Evolutionary conservation across 106 monocot species (phyloP), one percentile per base, ranked within the genome.

Genomic region (Vanilla planifolia): DNA sequence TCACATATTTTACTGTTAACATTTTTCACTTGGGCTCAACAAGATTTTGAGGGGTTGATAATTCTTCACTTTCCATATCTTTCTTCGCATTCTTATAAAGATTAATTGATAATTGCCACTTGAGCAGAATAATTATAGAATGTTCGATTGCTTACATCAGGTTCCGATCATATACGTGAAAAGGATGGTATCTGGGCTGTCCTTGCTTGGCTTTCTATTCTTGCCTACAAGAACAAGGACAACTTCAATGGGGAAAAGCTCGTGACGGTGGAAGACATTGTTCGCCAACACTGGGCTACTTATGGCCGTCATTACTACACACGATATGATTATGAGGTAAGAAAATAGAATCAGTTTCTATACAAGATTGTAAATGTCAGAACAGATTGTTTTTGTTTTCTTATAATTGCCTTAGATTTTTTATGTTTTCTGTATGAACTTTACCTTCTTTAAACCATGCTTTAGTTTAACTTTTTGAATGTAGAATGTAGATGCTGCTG

Each of bases 181-280:
- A 96, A 96, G 69, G 96, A 96, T 81, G 96, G 96, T n/a, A 90
- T 96, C 27, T 96, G 96, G 96, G 96, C 96, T 28, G 96, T 96
- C 50, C 67, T 96, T 43, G 95, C 95, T 61, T 51, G 51, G 51
- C 27, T 51, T 11, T 51, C 51, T 19, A 51, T 51, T 27, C 81
- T 96, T 68, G 96, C 96, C 53, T 86, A 59, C 48, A 86, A 70
- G 67, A 96, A 96, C 52, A 87, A 81, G 74, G 81, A 82, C 64
- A 91, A 73, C 39, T 73, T 81, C 39, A 47, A 67, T 71, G 87
- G 81, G 2, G 78, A 56, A 52, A 87, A 87, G 42, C 70, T 96
- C 55, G 84, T 96, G n/a, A 75, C 81, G 16, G 96, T 91, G 58
- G 51, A 51, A 51, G 27, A 51, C 27, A 51, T 51, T 19, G 51